Conservation (phyloP, 345 rosid genomes). For the Cardamine resedifolia region DNA sequence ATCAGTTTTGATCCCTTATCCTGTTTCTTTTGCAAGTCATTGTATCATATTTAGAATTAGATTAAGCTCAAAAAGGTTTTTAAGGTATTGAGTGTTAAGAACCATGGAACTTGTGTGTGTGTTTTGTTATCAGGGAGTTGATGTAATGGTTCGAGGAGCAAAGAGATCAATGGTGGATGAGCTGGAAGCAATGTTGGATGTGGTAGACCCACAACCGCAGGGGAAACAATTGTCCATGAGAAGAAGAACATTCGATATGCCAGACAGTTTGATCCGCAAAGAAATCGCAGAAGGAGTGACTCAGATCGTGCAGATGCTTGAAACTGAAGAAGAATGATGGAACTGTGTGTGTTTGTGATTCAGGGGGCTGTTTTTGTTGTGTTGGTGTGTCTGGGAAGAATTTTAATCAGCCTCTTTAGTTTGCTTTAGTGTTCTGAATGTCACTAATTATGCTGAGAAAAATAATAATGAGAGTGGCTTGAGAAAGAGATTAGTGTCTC, state of each 20-base stretch:
- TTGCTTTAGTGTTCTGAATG: conserved; percentile 26
- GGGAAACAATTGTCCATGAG: conserved; percentile 71
- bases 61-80: background rate
- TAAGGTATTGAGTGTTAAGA: background rate
- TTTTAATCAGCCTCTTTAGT: conserved; percentile 8
- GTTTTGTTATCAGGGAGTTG: conserved; percentile 61
- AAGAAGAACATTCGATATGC: conserved; percentile 88
- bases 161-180: conserved; percentile 89
- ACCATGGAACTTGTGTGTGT: conserved; percentile 2
- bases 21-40: background rate
- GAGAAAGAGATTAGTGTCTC: conserved; percentile 20
- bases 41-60: background rate
- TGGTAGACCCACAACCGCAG: conserved; percentile 77
- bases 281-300: conserved; percentile 87
- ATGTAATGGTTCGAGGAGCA: conserved; percentile 73
- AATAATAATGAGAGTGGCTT: conserved; percentile 10
- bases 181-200: conserved; percentile 90
- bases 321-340: conserved; percentile 46
- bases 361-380: conserved; percentile 32
- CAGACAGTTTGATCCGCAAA: conserved; percentile 60
- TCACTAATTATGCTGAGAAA: conserved; percentile 7
- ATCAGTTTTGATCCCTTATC: background rate
- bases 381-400: conserved; percentile 14
- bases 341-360: background rate
- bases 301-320: conserved; percentile 78